phyloP scores from a whole-genome alignment of 176 grass and related monocot species.

The Juncus inflexus region DNA sequence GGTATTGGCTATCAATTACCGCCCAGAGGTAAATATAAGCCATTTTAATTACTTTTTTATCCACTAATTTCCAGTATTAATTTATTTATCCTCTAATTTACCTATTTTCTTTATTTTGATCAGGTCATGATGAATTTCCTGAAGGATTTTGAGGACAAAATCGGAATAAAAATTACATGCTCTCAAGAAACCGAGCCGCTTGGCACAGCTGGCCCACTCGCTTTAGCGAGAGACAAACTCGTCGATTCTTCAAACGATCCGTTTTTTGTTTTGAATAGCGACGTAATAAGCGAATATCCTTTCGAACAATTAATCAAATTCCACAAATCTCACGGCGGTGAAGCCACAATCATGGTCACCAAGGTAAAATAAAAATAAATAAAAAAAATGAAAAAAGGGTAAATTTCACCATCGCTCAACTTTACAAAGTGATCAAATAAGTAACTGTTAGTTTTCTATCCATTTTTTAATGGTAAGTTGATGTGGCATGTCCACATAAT shows the following conservation, averaged over 20 bases:
- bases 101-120: slow-evolving; percentile 3
- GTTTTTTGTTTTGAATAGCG: slow-evolving; percentile 91
- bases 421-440: background rate
- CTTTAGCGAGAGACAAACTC: slow-evolving; percentile 87
- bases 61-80: background rate
- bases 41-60: background rate
- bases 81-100: background rate
- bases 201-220: slow-evolving; percentile 84
- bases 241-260: slow-evolving; percentile 67
- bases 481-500: no score
- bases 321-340: slow-evolving; percentile 71
- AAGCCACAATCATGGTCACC: slow-evolving; percentile 94
- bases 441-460: background rate
- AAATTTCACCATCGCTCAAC: no score
- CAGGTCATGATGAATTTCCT: slow-evolving; percentile 95
- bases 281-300: slow-evolving; percentile 92
- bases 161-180: slow-evolving; percentile 92
- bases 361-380: slow-evolving; percentile 59
- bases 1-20: slow-evolving; percentile 89
- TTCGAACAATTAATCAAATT: slow-evolving; percentile 80
- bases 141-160: slow-evolving; percentile 88
- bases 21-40: slow-evolving; percentile 52
- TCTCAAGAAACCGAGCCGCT: slow-evolving; percentile 93
- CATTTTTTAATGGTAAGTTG: no score
- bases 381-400: no score